These are phyloP conservation scores for Epicoccum nigrum DNA, from an alignment of 2,329 filamentous ascomycete species.

Conservation along the genomic window DNA sequence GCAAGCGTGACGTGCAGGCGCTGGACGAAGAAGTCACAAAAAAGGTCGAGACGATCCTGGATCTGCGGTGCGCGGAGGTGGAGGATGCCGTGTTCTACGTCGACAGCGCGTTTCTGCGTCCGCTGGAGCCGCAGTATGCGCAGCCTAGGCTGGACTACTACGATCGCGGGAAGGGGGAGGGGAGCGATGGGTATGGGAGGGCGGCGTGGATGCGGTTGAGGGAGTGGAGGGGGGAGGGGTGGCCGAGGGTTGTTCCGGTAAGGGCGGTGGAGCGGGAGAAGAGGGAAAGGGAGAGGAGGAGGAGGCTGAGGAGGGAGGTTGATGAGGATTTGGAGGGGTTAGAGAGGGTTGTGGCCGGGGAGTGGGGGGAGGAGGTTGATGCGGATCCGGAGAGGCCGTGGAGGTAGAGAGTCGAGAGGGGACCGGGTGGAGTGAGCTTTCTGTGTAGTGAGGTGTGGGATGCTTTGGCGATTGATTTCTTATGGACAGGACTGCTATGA, in stretches of 20 bases:
- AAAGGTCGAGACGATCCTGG: constrained; percentile 20
- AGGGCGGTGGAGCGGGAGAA: constrained; percentile 15
- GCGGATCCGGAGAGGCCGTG: constrained; percentile 6
- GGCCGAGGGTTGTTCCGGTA: constrained; percentile 18
- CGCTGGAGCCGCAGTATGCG: constrained; percentile 26
- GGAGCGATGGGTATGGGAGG: not conserved
- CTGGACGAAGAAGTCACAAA: constrained; percentile 10
- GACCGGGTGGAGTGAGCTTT: too few species aligned
- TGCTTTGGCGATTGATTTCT: too few species aligned
- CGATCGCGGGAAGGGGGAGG: not conserved
- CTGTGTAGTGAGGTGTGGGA: too few species aligned
- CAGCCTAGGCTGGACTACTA: constrained; percentile 19
- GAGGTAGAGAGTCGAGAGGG: not conserved
- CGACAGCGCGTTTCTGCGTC: constrained; percentile 4
- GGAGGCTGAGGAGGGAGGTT: not conserved
- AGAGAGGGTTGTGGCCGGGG: not conserved
- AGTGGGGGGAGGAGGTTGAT: constrained; percentile 7
- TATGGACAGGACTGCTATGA: too few species aligned
- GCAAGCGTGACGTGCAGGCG: not conserved
- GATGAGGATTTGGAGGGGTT: not conserved
- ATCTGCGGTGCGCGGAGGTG: constrained; percentile 8
- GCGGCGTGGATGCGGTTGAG: constrained; percentile 10
- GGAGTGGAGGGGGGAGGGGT: constrained; percentile 27
- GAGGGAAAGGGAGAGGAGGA: not conserved
- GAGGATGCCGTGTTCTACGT: constrained; percentile 13